Conservation (phyloP, 495 filamentous ascomycete genomes). For the Hypomontagnella monticulosa region DNA sequence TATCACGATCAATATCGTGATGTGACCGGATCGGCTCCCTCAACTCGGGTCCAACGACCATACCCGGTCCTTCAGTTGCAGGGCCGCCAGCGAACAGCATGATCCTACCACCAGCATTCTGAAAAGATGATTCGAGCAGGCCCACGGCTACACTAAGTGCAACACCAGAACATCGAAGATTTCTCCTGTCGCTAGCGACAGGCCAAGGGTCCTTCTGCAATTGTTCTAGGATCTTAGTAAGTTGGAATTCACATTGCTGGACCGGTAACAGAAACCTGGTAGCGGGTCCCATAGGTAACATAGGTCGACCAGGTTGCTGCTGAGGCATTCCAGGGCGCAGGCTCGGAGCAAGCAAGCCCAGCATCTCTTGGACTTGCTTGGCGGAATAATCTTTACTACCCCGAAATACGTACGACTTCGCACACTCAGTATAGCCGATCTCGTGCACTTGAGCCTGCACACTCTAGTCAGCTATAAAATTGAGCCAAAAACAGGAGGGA, state of each 20-base stretch:
- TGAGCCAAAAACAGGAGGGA: not conserved
- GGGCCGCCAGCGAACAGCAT: slow-evolving; percentile 98
- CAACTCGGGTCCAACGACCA: slow-evolving; percentile 97
- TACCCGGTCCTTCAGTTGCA: slow-evolving; percentile 94
- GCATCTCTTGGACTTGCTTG: slow-evolving; percentile 99
- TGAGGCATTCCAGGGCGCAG: slow-evolving; percentile 81
- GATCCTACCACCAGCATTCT: slow-evolving; percentile 92
- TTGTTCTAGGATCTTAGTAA: slow-evolving; percentile 96
- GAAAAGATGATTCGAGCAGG: slow-evolving; percentile 91
- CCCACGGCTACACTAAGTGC: slow-evolving; percentile 95
- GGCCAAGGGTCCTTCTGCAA: slow-evolving; percentile 99
- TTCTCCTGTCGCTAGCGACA: slow-evolving; percentile 91
- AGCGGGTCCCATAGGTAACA: slow-evolving; percentile 77
- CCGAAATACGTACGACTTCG: slow-evolving; percentile 99
- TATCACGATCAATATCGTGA: slow-evolving; percentile 98
- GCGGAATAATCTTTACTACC: slow-evolving; percentile 97
- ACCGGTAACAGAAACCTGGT: slow-evolving; percentile 94
- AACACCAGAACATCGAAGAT: slow-evolving; percentile 93
- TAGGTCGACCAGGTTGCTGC: slow-evolving; percentile 73
- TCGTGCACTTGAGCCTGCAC: slow-evolving; percentile 92
- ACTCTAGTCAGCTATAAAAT: slow-evolving; percentile 46
- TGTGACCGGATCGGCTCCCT: slow-evolving; percentile 98
- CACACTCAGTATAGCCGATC: slow-evolving; percentile 96
- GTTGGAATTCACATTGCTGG: slow-evolving; percentile 96
- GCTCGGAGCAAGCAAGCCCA: slow-evolving; percentile 76